Base-by-base conservation (phyloP, 2,329 filamentous ascomycete genomes). In the Fusarium chlamydosporum region DNA sequence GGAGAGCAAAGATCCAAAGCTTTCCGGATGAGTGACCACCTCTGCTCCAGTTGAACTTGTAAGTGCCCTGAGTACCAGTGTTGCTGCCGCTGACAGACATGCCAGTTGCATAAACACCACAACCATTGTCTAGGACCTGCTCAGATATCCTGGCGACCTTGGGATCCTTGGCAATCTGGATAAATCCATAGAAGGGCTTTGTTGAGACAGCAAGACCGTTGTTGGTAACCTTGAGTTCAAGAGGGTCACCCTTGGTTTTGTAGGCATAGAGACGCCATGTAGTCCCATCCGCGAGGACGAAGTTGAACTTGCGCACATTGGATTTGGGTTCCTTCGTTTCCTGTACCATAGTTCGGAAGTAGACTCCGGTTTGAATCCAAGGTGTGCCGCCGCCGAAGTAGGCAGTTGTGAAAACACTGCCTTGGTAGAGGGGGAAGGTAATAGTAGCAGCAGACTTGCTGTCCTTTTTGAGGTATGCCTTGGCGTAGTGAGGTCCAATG, bases 341-440 rank as follows among this genome's bases (percentile, higher is more conserved):
- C 35, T 84, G 84, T 35, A 86, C 89, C 47, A 97, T 82, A 18
- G 85, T 88, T 59, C 85, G 84, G 82, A 95, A 96, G 63, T 90
- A 91, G 3, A 96, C 86, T 2, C 88, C 89, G 23, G 90, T 91
- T 71, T 94, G 89, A 42, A 98, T 84, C 6, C 90, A 75, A 1
- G 95, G 95, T 9, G 88, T 89, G 0, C 88, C 84, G 31, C 89
- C 88, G 55, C 84, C 84, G 79, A 94, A 98, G 18, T 91, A 78
- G 1, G 85, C 94, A 6, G 94, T 97, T 18, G 97, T 83, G 72
- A 94, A 97, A 0, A 88, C 91, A 89, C 96, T 96, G 12, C 96
- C 96, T 76, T 98, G 95, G 0, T 97, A 89, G 9, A 97, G 76
- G 0, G 94, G 94, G 68, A 97, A 93, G 0, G 88, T 90, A 20